phyloP scores from a whole-genome alignment of 1,284 basidiomycete genomes.

The Ganoderma leucocontextum region DNA sequence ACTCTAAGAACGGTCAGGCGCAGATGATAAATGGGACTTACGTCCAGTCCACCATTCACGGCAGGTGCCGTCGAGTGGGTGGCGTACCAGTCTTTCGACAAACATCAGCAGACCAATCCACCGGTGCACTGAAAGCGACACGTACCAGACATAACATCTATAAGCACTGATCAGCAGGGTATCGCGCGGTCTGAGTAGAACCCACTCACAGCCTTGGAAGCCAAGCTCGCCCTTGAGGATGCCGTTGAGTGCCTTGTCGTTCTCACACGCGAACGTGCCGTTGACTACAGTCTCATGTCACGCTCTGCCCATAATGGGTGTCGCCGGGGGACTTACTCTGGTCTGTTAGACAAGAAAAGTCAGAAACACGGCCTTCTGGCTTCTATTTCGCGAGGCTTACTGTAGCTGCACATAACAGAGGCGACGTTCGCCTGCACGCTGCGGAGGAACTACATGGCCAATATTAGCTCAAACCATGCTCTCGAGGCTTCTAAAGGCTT shows the following conservation, averaged over 20 bases:
- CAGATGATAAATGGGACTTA: conserved; percentile 35
- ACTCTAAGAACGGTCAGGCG: conserved; percentile 1
- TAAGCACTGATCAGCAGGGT: neutral
- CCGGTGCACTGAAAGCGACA: too few relatives aligned
- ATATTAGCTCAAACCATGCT: neutral
- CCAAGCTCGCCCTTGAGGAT: conserved; percentile 77
- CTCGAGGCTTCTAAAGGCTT: conserved; percentile 30
- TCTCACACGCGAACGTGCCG: conserved; percentile 73
- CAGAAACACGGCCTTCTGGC: neutral
- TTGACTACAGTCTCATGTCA: conserved; percentile 52
- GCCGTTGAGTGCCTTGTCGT: conserved; percentile 72
- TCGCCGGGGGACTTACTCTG: conserved; percentile 45
- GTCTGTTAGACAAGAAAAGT: conserved; percentile 39
- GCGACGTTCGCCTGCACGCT: conserved; percentile 74
- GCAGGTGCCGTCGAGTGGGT: conserved; percentile 46
- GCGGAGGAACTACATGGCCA: conserved; percentile 57
- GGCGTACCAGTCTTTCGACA: conserved; percentile 55
- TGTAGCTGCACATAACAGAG: conserved; percentile 78
- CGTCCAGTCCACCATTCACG: conserved; percentile 70
- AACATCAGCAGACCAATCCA: neutral
- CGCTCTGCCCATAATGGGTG: rapidly evolving
- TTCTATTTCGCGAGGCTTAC: conserved; percentile 38
- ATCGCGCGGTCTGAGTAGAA: too few relatives aligned
- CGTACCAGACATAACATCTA: conserved; percentile 42
- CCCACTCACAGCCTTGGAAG: conserved; percentile 70